These are phyloP conservation scores for Fonsecaea nubica DNA, from an alignment of 2,329 filamentous ascomycete genomes.

Conservation along the genomic window DNA sequence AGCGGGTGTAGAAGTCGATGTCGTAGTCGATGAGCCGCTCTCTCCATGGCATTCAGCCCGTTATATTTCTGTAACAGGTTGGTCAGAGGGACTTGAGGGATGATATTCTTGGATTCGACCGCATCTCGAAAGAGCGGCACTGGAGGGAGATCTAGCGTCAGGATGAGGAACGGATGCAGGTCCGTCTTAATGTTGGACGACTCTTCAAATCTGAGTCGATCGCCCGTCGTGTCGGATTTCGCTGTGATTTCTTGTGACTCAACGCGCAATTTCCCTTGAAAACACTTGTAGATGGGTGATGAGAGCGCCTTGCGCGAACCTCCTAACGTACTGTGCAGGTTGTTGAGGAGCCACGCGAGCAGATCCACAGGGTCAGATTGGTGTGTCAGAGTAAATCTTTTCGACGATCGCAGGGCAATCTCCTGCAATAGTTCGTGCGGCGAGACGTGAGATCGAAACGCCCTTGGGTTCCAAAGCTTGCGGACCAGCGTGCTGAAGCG, in stretches of 20 bases:
- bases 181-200: constrained; percentile 80
- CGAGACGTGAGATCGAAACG: constrained; percentile 95
- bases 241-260: constrained; percentile 94
- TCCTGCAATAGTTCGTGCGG: constrained; percentile 97
- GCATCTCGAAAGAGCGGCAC: constrained; percentile 96
- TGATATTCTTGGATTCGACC: constrained; percentile 85
- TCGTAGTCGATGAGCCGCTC: constrained; percentile 83
- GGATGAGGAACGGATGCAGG: constrained; percentile 80
- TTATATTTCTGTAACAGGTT: constrained; percentile 92
- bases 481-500: constrained; percentile 87
- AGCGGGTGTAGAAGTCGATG: constrained; percentile 90
- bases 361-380: constrained; percentile 98
- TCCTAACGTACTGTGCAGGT: constrained; percentile 87
- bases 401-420: constrained; percentile 85
- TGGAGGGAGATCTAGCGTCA: constrained; percentile 90
- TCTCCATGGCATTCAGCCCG: constrained; percentile 83
- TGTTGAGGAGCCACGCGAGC: constrained; percentile 95
- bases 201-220: constrained; percentile 91
- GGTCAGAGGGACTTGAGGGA: constrained; percentile 76
- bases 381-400: constrained; percentile 86
- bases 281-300: constrained; percentile 88
- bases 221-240: constrained; percentile 78
- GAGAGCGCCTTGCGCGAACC: constrained; percentile 85
- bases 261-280: constrained; percentile 89
- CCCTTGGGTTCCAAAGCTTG: constrained; percentile 97